Conservation (phyloP, 2,329 filamentous ascomycete species). For the Penicillium sp. region DNA sequence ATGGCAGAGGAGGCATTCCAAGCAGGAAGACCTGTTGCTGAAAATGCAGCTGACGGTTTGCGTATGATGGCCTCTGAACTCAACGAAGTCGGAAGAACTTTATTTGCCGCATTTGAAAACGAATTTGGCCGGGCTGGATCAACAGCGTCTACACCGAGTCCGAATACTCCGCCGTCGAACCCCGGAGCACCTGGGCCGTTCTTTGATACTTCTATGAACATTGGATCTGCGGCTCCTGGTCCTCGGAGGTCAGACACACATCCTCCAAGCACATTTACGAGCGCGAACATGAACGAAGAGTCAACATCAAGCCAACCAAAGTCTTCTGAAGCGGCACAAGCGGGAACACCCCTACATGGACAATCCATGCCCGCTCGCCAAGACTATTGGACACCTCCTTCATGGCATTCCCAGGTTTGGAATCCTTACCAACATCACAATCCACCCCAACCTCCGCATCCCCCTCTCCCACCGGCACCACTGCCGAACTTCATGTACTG, state of each 20-base stretch:
- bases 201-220: not conserved
- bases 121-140: constrained; percentile 30
- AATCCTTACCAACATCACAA: constrained; percentile 1
- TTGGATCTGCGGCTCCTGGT: not conserved
- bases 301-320: not conserved
- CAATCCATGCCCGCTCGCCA: not conserved
- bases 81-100: constrained; percentile 39
- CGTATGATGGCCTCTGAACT: constrained; percentile 44
- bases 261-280: not conserved
- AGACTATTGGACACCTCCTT: not conserved
- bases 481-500: not conserved
- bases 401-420: not conserved
- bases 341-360: not conserved
- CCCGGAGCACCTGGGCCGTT: not conserved
- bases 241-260: not conserved
- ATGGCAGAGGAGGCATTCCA: constrained; percentile 38
- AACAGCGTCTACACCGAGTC: constrained; percentile 3
- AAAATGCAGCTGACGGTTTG: constrained; percentile 40
- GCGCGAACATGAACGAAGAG: constrained; percentile 3
- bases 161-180: constrained; percentile 4
- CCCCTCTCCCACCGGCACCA: not conserved
- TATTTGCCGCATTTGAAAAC: constrained; percentile 40
- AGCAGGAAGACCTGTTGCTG: constrained; percentile 37
- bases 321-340: not conserved
- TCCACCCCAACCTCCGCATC: constrained; percentile 2